Base-by-base conservation (phyloP, 208 protist species). In the Kentomonas sorsogonicus region DNA sequence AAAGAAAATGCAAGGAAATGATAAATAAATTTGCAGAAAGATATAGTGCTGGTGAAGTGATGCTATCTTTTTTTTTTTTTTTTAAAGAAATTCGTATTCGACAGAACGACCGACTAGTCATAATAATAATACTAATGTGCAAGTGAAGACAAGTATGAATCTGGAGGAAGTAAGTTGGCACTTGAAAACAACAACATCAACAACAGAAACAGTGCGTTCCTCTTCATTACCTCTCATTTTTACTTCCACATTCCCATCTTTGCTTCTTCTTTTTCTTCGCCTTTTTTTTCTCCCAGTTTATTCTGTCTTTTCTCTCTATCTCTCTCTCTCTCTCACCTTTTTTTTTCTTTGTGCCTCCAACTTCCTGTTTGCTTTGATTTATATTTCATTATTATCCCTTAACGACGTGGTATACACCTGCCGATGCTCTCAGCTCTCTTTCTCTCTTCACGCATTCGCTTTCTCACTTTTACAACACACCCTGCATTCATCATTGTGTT, bases 151-250 rank as follows among this genome's bases (percentile, higher is more conserved):
- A 41, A 18, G 16, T 41, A 54, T 54, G 7, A 23, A 57, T 55
- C 6, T 36, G 9, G 38, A 51, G 47, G 22, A 53, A 61, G 41
- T 53, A 67, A 67, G 54, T 53, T 23, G 41, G 30, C 54, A 48
- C 23, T 0, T 23, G 16, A 38, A 51, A 64, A 72, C 18, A 53
- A 61, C 3, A 60, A 62, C 20, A 58, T 53, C 36, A 48, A 66
- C n/a, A 59, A 61, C 22, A 18, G 47, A 48, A 31, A 46, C 62
- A 61, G 26, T 43, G n/a, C n/a, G n/a, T n/a, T n/a, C n/a, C n/a
- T n/a, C n/a, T n/a, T n/a, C n/a, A n/a, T n/a, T n/a, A n/a, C n/a
- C n/a, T n/a, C n/a, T n/a, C n/a, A n/a, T n/a, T n/a, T 40, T 33
- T 23, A 41, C 0, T 18, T 22, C 27, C 10, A 39, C 26, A 31